These are phyloP conservation scores for Colletotrichum echinochloae DNA, from an alignment of 2,329 filamentous ascomycete species.

Conservation along the genomic window DNA sequence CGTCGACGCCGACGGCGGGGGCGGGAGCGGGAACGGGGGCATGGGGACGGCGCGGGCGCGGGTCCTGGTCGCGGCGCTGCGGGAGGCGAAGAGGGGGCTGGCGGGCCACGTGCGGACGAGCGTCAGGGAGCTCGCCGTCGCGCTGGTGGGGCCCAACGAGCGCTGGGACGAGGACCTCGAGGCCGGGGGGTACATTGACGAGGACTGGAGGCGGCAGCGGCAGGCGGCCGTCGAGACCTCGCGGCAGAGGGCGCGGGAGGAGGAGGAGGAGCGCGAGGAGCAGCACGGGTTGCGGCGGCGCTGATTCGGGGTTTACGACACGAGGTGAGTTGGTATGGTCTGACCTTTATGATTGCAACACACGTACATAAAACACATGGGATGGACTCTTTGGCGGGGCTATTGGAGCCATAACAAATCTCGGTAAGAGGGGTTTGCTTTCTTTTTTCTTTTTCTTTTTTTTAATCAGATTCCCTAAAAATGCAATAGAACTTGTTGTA, in stretches of 20 bases:
- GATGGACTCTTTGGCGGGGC: background rate
- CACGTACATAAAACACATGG: too few species aligned
- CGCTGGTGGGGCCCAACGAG: slow-evolving; percentile 24
- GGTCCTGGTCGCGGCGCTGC: background rate
- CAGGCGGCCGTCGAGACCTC: background rate
- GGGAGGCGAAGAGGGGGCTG: slow-evolving; percentile 11
- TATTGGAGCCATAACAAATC: too few species aligned
- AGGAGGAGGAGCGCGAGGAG: background rate
- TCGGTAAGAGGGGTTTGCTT: too few species aligned
- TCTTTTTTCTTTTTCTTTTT: too few species aligned
- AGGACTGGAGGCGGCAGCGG: slow-evolving; percentile 11
- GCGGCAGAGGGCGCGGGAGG: background rate
- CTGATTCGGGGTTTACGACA: background rate
- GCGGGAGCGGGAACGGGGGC: background rate
- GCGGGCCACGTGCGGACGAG: slow-evolving; percentile 3
- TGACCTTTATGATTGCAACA: too few species aligned
- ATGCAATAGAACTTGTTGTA: too few species aligned
- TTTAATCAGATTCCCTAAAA: too few species aligned
- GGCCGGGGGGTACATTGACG: background rate
- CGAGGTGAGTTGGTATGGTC: too few species aligned
- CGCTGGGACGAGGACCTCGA: slow-evolving; percentile 1
- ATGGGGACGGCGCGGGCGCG: background rate
- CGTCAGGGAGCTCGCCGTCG: slow-evolving; percentile 23
- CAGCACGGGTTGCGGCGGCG: background rate
- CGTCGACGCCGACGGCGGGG: too few species aligned